These are phyloP conservation scores for Raddia distichophylla DNA, from an alignment of 176 grass and related monocot species.

Conservation along the genomic window DNA sequence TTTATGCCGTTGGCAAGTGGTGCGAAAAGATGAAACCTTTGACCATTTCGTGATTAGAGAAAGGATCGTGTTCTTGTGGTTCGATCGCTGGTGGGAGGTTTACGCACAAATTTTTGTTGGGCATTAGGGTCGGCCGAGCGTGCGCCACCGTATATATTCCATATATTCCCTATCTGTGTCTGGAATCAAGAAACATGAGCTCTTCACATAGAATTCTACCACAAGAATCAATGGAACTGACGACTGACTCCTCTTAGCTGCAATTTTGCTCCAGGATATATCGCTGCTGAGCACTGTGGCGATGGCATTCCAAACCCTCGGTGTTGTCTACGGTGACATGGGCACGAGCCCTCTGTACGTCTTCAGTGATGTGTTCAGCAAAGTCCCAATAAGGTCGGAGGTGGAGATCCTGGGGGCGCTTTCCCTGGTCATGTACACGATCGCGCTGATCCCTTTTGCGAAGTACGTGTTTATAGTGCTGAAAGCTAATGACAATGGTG, in stretches of 20 bases:
- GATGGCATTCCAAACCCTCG: conserved; percentile 97
- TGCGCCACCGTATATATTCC: neutral
- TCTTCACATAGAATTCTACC: neutral
- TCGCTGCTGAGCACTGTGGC: conserved; percentile 64
- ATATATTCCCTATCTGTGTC: neutral
- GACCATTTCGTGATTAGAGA: neutral
- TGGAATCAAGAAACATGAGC: neutral
- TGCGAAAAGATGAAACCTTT: neutral
- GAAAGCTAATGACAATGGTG: conserved; percentile 93
- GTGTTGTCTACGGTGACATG: conserved; percentile 97
- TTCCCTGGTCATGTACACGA: conserved; percentile 95
- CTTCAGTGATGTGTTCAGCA: conserved; percentile 98
- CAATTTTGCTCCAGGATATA: conserved; percentile 57
- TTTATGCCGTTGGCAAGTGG: neutral
- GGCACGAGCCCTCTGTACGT: conserved; percentile 95
- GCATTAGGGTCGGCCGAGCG: neutral
- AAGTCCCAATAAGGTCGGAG: conserved; percentile 92
- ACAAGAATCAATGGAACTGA: neutral
- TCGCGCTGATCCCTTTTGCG: conserved; percentile 78
- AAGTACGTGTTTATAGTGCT: conserved; percentile 95
- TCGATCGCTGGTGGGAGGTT: neutral
- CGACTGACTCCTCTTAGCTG: conserved; percentile 33
- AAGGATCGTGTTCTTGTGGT: neutral
- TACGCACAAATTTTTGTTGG: neutral
- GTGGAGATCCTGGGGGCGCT: conserved; percentile 85